phyloP scores from a whole-genome alignment of 1,284 basidiomycete species.

The Hypsizygus ulmarius region DNA sequence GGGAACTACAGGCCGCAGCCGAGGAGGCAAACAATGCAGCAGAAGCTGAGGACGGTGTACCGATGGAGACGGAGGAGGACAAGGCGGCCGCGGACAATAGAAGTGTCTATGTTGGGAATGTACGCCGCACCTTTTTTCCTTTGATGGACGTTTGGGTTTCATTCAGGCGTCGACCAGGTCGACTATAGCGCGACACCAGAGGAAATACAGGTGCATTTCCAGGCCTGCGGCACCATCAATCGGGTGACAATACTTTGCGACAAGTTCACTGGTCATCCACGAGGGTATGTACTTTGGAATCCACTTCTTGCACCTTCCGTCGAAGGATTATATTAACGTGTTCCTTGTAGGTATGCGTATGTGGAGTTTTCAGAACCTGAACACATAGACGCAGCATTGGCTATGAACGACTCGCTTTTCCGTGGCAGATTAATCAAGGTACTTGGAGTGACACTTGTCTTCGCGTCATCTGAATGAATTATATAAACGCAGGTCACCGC shows the following conservation, averaged over 20 bases:
- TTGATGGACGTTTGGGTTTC: constrained; percentile 8
- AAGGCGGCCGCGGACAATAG: constrained; percentile 78
- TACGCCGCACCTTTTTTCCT: constrained; percentile 43
- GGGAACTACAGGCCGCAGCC: constrained; percentile 88
- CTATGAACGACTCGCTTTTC: constrained; percentile 97
- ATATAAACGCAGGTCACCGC: constrained; percentile 67
- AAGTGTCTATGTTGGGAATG: constrained; percentile 97
- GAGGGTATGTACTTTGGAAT: constrained; percentile 67
- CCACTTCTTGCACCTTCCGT: not conserved
- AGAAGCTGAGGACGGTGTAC: constrained; percentile 39
- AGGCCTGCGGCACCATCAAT: constrained; percentile 97
- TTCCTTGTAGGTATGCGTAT: constrained; percentile 81
- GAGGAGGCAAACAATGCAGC: constrained; percentile 53
- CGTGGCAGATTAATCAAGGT: constrained; percentile 92
- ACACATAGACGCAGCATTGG: constrained; percentile 87
- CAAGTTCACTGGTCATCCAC: constrained; percentile 99
- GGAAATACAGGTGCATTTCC: constrained; percentile 97
- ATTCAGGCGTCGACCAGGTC: constrained; percentile 56
- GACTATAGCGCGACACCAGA: constrained; percentile 98
- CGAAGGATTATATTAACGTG: not conserved
- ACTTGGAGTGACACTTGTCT: constrained; percentile 19
- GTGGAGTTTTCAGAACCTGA: constrained; percentile 98
- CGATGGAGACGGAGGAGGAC: constrained; percentile 77
- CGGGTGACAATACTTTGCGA: constrained; percentile 99
- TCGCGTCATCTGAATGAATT: not conserved